phyloP scores from a whole-genome alignment of 1,139 yeast species.

The Taphrina communis region DNA sequence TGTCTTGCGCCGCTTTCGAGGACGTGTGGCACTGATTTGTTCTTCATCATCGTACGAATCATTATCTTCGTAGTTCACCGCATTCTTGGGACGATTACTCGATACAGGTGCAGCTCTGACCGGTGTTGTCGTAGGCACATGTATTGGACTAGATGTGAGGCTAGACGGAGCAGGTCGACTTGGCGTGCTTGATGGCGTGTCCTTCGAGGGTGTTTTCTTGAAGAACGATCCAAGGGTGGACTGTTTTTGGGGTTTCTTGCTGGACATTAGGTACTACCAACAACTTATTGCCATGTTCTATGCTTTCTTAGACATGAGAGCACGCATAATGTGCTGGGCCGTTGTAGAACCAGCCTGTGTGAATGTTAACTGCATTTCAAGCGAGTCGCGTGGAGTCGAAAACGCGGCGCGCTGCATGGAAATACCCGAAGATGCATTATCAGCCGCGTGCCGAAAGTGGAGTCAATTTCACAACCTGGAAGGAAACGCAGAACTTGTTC shows the following conservation, averaged over 20 bases:
- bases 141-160: slow-evolving; percentile 5
- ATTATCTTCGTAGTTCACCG: neutral
- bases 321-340: too few relatives aligned
- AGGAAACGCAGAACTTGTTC: too few relatives aligned
- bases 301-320: too few relatives aligned
- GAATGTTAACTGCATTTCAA: too few relatives aligned
- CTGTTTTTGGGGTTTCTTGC: slow-evolving; percentile 23
- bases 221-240: slow-evolving; percentile 38
- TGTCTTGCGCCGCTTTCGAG: slow-evolving; percentile 32
- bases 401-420: slow-evolving; percentile 1
- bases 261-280: slow-evolving; percentile 6
- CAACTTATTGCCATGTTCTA: too few relatives aligned
- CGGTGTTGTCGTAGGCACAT: slow-evolving; percentile 9
- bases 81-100: neutral
- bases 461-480: neutral
- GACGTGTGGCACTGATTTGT: slow-evolving; percentile 14
- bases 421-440: slow-evolving; percentile 5
- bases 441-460: slow-evolving; percentile 15
- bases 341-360: too few relatives aligned
- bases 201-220: slow-evolving; percentile 33
- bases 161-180: slow-evolving; percentile 7
- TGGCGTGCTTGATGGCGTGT: slow-evolving; percentile 23
- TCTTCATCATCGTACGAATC: slow-evolving; percentile 17
- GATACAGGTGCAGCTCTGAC: neutral
- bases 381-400: too few relatives aligned